phyloP scores from a whole-genome alignment of 2,329 filamentous ascomycete genomes.

The Monilinia laxa region DNA sequence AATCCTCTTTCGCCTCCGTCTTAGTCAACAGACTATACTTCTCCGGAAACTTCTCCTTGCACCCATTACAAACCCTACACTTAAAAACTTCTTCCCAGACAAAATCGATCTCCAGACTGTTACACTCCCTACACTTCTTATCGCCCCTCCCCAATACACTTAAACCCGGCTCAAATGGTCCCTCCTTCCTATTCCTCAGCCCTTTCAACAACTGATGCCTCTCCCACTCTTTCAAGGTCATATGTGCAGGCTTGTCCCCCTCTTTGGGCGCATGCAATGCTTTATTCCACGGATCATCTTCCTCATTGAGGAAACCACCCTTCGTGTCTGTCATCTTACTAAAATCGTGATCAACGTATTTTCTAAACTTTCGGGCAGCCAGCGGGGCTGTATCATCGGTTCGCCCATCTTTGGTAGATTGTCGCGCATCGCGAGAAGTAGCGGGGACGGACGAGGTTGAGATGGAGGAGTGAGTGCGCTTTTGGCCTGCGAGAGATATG shows the following conservation, averaged over 20 bases:
- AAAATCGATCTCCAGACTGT: slow-evolving; percentile 84
- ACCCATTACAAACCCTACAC: slow-evolving; percentile 72
- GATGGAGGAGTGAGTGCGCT: slow-evolving; percentile 68
- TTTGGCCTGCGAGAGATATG: slow-evolving; percentile 62
- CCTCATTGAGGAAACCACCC: slow-evolving; percentile 85
- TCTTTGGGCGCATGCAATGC: slow-evolving; percentile 60
- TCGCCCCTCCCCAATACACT: slow-evolving; percentile 66
- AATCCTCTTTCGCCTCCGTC: slow-evolving; percentile 93
- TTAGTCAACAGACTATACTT: slow-evolving; percentile 96
- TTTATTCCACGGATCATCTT: slow-evolving; percentile 88
- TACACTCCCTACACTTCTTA: slow-evolving; percentile 82
- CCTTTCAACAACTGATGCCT: slow-evolving; percentile 71
- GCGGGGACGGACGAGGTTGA: slow-evolving; percentile 52
- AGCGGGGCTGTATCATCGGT: slow-evolving; percentile 43
- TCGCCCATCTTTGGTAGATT: slow-evolving; percentile 41
- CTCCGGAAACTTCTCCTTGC: slow-evolving; percentile 87
- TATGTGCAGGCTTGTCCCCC: slow-evolving; percentile 74
- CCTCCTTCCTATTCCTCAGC: slow-evolving; percentile 70
- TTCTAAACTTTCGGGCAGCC: slow-evolving; percentile 83
- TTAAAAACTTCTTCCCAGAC: slow-evolving; percentile 87
- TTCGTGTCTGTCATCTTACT: slow-evolving; percentile 98
- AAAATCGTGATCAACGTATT: slow-evolving; percentile 97
- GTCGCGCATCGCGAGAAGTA: slow-evolving; percentile 65
- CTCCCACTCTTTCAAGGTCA: slow-evolving; percentile 93
- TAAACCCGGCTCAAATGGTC: slow-evolving; percentile 87